A percentile compares a stretch with the other conserved stretches of the same genome.
Conservation (phyloP, 257 asterid species). For the Haberlea rhodopensis region DNA sequence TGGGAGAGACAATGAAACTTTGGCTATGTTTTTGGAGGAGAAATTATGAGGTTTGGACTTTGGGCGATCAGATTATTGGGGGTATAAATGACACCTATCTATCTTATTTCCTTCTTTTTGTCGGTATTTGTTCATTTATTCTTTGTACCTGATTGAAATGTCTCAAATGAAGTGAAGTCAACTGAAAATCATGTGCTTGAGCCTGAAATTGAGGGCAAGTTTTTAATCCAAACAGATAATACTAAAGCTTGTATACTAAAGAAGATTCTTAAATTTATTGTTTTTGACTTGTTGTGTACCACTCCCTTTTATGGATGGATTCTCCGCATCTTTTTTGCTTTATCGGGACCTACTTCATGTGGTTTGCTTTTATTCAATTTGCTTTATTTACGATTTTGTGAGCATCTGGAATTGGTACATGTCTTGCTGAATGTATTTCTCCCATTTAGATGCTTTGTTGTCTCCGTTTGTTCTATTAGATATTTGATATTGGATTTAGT, state of each 20-base stretch:
- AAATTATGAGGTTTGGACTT: background rate
- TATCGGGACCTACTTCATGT: no score
- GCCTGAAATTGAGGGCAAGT: slow-evolving; percentile 50
- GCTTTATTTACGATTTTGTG: background rate
- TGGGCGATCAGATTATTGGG: background rate
- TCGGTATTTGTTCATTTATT: background rate
- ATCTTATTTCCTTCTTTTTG: background rate
- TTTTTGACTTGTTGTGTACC: background rate
- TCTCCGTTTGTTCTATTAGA: no score
- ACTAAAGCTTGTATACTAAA: background rate
- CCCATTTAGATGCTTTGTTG: no score
- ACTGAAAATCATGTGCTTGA: slow-evolving; percentile 38
- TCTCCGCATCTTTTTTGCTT: no score
- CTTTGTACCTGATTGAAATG: slow-evolving; percentile 21
- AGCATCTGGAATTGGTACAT: background rate
- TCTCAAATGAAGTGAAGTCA: slow-evolving; percentile 31
- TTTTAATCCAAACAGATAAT: slow-evolving; percentile 8
- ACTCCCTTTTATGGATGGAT: background rate
- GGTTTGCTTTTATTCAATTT: slow-evolving; percentile 5
- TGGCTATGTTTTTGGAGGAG: background rate
- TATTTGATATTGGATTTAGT: no score
- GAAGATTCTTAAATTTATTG: slow-evolving; percentile 7
- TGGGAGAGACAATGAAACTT: background rate
- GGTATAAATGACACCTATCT: background rate
- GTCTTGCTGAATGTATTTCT: slow-evolving; percentile 13